Percentiles rank a stretch among this genome's conserved stretches.
These are phyloP conservation scores for Phytophthora pistaciae DNA, from an alignment of 352 stramenopile species.

Conservation along the genomic window DNA sequence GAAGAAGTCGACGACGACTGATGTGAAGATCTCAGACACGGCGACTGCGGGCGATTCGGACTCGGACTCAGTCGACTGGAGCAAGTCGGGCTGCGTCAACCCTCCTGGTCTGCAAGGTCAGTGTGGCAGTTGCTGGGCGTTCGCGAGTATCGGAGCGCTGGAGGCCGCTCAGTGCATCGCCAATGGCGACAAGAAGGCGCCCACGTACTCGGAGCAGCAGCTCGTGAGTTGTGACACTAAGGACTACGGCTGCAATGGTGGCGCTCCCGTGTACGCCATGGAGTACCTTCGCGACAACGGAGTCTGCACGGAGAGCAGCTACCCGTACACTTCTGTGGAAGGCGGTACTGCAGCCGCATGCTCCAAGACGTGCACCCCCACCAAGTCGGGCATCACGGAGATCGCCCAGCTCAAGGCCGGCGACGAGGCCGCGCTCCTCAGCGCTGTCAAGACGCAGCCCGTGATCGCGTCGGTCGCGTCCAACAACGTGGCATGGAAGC, in stretches of 20 bases:
- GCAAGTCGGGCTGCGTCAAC: slow-evolving; percentile 50
- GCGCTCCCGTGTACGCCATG: slow-evolving; percentile 91
- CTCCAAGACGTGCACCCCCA: slow-evolving; percentile 40
- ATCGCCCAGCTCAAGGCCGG: slow-evolving; percentile 71
- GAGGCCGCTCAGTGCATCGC: slow-evolving; percentile 92
- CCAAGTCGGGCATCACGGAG: slow-evolving; percentile 43
- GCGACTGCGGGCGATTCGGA: slow-evolving; percentile 27
- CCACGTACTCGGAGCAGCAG: slow-evolving; percentile 93
- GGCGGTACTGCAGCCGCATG: slow-evolving; percentile 42
- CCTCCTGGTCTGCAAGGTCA: slow-evolving; percentile 95
- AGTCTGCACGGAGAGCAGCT: slow-evolving; percentile 81
- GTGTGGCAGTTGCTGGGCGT: slow-evolving; percentile 98
- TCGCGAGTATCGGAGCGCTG: slow-evolving; percentile 92
- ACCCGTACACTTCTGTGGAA: slow-evolving; percentile 79
- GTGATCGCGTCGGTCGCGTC: slow-evolving; percentile 96
- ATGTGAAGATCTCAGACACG: slow-evolving; percentile 2
- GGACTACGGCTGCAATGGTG: slow-evolving; percentile 93
- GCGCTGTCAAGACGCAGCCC: slow-evolving; percentile 93
- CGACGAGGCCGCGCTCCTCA: slow-evolving; percentile 79
- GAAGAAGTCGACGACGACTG: slow-evolving; percentile 7
- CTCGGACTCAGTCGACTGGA: slow-evolving; percentile 51
- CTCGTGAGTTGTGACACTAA: slow-evolving; percentile 91
- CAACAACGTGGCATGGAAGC: slow-evolving; percentile 95
- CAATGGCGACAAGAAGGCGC: slow-evolving; percentile 62
- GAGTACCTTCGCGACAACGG: slow-evolving; percentile 91